A percentile compares a stretch with the other conserved stretches of the same genome.
Conservation (phyloP, 257 asterid genomes). For the Mentha longifolia region DNA sequence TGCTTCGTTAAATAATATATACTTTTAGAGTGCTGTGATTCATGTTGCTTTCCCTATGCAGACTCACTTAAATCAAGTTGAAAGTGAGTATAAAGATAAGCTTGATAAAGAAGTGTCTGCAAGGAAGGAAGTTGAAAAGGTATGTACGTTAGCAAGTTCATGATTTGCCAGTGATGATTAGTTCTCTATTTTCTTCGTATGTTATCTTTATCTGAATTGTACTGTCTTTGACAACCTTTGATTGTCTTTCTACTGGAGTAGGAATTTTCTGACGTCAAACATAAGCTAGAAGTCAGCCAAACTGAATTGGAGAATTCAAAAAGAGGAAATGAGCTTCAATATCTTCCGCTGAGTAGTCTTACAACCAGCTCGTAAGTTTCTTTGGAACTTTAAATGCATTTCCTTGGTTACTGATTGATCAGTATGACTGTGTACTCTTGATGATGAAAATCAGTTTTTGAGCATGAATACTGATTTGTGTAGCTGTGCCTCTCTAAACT, state of each 20-base stretch:
- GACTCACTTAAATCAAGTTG: slow-evolving; percentile 81
- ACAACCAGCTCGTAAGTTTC: slow-evolving; percentile 60
- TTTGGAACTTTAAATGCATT: slow-evolving; percentile 21
- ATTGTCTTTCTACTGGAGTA: slow-evolving; percentile 35
- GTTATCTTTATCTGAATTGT: not conserved
- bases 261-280: slow-evolving; percentile 66
- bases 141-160: slow-evolving; percentile 28
- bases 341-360: slow-evolving; percentile 61
- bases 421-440: not conserved
- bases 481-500: not conserved
- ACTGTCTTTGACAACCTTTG: slow-evolving; percentile 12
- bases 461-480: not conserved
- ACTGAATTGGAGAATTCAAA: slow-evolving; percentile 62
- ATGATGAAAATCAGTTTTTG: not conserved
- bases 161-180: slow-evolving; percentile 5
- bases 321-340: slow-evolving; percentile 55
- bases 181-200: slow-evolving; percentile 5
- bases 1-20: slow-evolving; percentile 1
- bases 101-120: slow-evolving; percentile 70
- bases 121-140: slow-evolving; percentile 75
- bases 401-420: not conserved
- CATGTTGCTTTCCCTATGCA: slow-evolving; percentile 35
- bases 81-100: slow-evolving; percentile 73
- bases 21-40: slow-evolving; percentile 28
- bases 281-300: slow-evolving; percentile 54